A percentile compares a stretch with the other conserved stretches of the same genome.
Conservation (phyloP, 495 filamentous ascomycete species). For the Aspergillus funiculosus region DNA sequence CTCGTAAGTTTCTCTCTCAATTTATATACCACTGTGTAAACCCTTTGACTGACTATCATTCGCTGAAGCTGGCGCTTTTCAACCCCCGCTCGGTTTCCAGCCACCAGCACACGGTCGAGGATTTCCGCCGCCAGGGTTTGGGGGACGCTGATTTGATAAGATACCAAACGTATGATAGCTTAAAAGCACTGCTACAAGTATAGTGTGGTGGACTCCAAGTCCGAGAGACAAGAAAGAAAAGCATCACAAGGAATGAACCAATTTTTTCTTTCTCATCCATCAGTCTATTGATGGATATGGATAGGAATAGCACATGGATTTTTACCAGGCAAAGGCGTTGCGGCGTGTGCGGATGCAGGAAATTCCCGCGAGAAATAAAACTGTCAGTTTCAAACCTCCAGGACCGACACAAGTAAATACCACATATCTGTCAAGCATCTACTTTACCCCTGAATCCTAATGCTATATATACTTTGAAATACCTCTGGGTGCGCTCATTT, state of each 20-base stretch:
- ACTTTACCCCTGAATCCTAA: constrained; percentile 14
- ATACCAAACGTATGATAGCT: constrained; percentile 21
- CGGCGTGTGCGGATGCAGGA: constrained; percentile 44
- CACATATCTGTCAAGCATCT: constrained; percentile 21
- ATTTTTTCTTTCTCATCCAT: neutral
- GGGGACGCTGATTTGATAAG: constrained; percentile 53
- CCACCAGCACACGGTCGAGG: constrained; percentile 59
- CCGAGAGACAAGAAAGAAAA: constrained; percentile 7
- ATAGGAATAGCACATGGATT: constrained; percentile 26
- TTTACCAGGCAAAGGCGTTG: constrained; percentile 45
- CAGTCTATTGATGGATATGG: constrained; percentile 6
- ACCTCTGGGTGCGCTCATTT: neutral
- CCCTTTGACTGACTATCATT: constrained; percentile 20
- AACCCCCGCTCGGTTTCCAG: constrained; percentile 67
- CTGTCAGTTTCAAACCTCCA: constrained; percentile 26
- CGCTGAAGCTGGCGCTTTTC: constrained; percentile 51
- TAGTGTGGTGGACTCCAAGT: constrained; percentile 1
- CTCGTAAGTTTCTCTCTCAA: constrained; percentile 45
- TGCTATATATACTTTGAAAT: constrained; percentile 7
- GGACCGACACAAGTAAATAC: constrained; percentile 33
- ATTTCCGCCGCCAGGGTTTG: constrained; percentile 72
- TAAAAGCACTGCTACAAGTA: constrained; percentile 12
- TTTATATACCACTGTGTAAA: neutral
- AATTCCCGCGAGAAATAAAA: constrained; percentile 24
- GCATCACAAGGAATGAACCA: neutral